Evolutionary conservation across 208 protist genomes (phyloP).

Genomic region (Tritrichomonas musculus): DNA sequence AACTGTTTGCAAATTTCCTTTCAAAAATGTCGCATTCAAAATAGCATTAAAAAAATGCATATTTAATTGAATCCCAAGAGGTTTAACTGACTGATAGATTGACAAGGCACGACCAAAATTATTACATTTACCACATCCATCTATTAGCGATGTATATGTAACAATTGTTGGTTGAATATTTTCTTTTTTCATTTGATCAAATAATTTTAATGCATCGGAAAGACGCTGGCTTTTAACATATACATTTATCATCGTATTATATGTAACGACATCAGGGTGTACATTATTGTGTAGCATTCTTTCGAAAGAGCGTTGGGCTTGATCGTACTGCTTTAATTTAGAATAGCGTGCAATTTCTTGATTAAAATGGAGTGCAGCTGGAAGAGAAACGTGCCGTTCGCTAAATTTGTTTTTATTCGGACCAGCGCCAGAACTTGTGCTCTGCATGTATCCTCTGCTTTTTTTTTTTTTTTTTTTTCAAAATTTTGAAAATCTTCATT

Average conservation of each 20-base stretch:
- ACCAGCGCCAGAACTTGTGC: not conserved
- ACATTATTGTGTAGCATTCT: not conserved
- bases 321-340: not conserved
- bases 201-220: not conserved
- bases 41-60: conserved; percentile 16
- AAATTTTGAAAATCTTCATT: too few species aligned
- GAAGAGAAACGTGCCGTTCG: not conserved
- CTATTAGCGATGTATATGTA: not conserved
- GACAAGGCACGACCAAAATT: not conserved
- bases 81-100: not conserved
- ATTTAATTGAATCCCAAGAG: not conserved
- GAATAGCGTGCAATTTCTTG: not conserved
- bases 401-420: not conserved
- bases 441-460: too few species aligned
- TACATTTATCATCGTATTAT: conserved; percentile 26
- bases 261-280: not conserved
- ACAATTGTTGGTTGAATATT: not conserved
- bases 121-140: conserved; percentile 6
- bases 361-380: not conserved
- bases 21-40: not conserved
- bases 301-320: not conserved
- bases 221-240: not conserved
- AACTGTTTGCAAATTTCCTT: not conserved
- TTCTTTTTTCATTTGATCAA: conserved; percentile 21
- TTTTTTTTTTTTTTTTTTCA: too few species aligned